Evolutionary conservation across 1,284 basidiomycete species (phyloP), one percentile per base, ranked within the genome.

Genomic region (Sanguinoderma infundibulare): DNA sequence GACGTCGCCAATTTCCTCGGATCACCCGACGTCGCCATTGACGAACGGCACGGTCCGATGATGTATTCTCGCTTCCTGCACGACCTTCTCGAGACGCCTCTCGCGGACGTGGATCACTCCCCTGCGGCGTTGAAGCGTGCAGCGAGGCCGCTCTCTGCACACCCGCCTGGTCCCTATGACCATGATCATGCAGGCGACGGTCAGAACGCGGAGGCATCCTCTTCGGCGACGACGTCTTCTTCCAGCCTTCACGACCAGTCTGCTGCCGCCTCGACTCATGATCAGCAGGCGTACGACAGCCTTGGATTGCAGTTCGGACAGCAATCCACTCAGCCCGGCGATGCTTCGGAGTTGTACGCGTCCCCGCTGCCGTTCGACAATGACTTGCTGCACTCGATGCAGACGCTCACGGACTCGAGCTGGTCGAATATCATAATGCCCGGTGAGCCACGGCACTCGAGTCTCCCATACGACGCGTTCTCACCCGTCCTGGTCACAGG

Each of bases 61-160:
- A 78, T 92, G 6, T 92, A 91, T 71, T 84, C 91, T 0, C 85
- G 84, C 52, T 93, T 92, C 82, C 79, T 93, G 36, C 81, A 83
- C 50, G 83, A 86, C 34, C 81, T 92, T 2, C 81, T 93, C n/a
- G 81, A 81, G 34, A 81, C 80, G 15, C 82, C 87, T 14, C 79
- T 79, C 68, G 81, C 83, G 9, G 78, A 78, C 50, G 71, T 79
- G 10, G 79, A 82, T 44, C 70, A 61, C 39, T 65, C 65, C 4
- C 64, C 70, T 10, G 49, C 55, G 2, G 61, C 60, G 1, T 20
- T 65, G 28, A 73, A 65, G 53, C 61, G 64, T 2, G 61, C 60
- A 2, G 47, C 28, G 26, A 54, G 34, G 50, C 65, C 32, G 62
- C 66, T 54, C 36, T 52, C 54, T 30, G 55, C 35, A 12, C 56